Evolutionary conservation across 2,329 filamentous ascomycete species (phyloP).

Genomic region (Claviceps quebecensis): DNA sequence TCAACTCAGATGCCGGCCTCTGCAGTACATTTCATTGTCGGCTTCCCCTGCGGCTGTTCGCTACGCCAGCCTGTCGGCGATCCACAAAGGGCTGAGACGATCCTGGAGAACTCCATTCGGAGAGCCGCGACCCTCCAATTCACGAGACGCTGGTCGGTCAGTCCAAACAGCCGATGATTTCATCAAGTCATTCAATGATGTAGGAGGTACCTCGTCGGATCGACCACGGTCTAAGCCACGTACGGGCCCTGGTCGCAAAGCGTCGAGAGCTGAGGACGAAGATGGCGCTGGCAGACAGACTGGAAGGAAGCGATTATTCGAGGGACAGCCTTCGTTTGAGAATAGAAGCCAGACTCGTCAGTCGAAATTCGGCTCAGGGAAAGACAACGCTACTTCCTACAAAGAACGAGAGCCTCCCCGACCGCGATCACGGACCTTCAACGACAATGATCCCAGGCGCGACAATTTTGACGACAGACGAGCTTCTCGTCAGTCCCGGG

Average conservation of each 20-base stretch:
- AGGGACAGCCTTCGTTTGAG: slow-evolving; percentile 34
- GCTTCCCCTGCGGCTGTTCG: slow-evolving; percentile 9
- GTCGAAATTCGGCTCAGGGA: slow-evolving; percentile 30
- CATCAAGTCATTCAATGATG: slow-evolving; percentile 13
- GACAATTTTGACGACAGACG: not conserved
- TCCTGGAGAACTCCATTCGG: slow-evolving; percentile 23
- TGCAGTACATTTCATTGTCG: not conserved
- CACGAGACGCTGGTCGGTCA: slow-evolving; percentile 6
- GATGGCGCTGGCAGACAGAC: slow-evolving; percentile 25
- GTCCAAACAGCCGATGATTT: slow-evolving; percentile 3
- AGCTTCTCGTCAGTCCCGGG: not conserved
- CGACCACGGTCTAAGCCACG: slow-evolving; percentile 31
- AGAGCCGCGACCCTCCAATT: slow-evolving; percentile 7
- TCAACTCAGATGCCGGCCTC: slow-evolving; percentile 6
- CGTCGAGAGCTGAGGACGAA: slow-evolving; percentile 19
- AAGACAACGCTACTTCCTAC: slow-evolving; percentile 14
- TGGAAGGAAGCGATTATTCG: slow-evolving; percentile 36
- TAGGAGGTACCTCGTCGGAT: slow-evolving; percentile 15
- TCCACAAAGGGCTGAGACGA: slow-evolving; percentile 49
- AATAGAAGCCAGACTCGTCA: slow-evolving; percentile 43
- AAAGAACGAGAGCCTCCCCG: slow-evolving; percentile 14
- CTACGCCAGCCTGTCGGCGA: slow-evolving; percentile 43
- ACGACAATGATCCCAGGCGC: not conserved
- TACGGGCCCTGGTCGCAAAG: slow-evolving; percentile 35
- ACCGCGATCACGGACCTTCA: slow-evolving; percentile 1